Base-by-base conservation (phyloP, 805 yeast species). In the Ogataea dorogensis region DNA sequence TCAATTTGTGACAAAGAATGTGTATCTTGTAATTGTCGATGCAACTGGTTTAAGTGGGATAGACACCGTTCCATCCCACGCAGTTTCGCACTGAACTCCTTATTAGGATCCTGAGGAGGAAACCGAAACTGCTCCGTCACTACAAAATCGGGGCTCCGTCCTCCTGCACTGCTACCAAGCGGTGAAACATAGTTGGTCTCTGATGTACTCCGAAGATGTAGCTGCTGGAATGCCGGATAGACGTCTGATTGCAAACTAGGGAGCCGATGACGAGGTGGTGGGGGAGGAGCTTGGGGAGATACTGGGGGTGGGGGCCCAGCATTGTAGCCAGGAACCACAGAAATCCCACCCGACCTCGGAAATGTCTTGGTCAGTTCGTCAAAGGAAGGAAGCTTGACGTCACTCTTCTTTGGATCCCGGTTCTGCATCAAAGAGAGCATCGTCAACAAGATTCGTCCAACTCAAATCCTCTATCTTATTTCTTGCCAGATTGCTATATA, bases 331-430 rank as follows among this genome's bases (percentile, higher is more conserved):
- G n/a, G n/a, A n/a, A n/a, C n/a, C n/a, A n/a, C n/a, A n/a, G n/a
- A n/a, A n/a, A n/a, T n/a, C n/a, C n/a, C 6, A 21, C 16, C 24
- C 23, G 25, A 35, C n/a, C 25, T 33, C 10, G 50, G 43, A 25
- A 50, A 50, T 3, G 46, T 31, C 34, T 35, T 46, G 4, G 54
- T 50, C 23, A 50, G 43, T 36, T 50, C 54, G 25, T 34, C 37
- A 21, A 50, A 50, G 14, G 54, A 50, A 9, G 54, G 54, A 10
- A 50, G 43, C 40, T 34, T 49, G 23, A 46, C 40, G 16, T 36
- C 36, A 28, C 20, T 25, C 17, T 38, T 24, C 12, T 36, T 28
- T 13, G 27, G 33, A 25, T 42, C 41, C 25, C 33, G 30, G 13
- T 31, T 33, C 31, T 45, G 42, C 37, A 34, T 39, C 33, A 43